Percentiles rank a stretch among this genome's conserved stretches.
Conservation (phyloP, 2,329 filamentous ascomycete species). For the Myriosclerotinia curreyana region DNA sequence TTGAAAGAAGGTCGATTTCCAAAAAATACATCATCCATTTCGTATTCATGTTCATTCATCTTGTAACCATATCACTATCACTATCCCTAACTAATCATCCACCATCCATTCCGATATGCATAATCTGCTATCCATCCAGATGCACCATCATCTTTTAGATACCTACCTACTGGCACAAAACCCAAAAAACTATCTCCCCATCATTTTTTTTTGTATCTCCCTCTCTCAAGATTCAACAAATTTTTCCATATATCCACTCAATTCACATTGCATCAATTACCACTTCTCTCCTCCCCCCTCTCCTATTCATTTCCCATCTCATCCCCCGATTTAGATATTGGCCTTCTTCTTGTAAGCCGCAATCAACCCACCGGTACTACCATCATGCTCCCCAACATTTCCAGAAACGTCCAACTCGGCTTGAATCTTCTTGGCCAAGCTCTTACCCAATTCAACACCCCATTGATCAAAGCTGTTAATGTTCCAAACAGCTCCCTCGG, state of each 20-base stretch:
- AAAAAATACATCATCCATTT: too few species aligned
- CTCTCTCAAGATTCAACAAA: not conserved
- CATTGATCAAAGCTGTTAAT: conserved; percentile 99
- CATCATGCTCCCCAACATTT: conserved; percentile 72
- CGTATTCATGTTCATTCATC: not conserved
- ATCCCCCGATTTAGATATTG: conserved; percentile 21
- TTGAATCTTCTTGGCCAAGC: conserved; percentile 87
- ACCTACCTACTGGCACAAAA: too few species aligned
- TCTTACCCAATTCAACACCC: conserved; percentile 98
- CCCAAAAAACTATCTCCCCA: not conserved
- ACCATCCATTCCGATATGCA: too few species aligned
- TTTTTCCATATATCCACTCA: too few species aligned
- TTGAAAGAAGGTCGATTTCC: too few species aligned
- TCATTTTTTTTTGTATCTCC: not conserved
- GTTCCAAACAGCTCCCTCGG: conserved; percentile 96
- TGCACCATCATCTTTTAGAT: not conserved
- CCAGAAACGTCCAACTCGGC: conserved; percentile 78
- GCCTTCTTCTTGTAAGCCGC: conserved; percentile 78
- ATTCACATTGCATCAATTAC: not conserved
- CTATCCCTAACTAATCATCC: too few species aligned
- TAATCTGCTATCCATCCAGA: conserved; percentile 5
- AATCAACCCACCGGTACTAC: conserved; percentile 84
- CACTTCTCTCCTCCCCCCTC: not conserved
- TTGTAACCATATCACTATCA: too few species aligned
- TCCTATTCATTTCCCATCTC: not conserved